Percentiles rank a stretch among this genome's conserved stretches.
These are phyloP conservation scores for Metschnikowia colocasiae DNA, from an alignment of 805 yeast genomes.

Conservation along the genomic window DNA sequence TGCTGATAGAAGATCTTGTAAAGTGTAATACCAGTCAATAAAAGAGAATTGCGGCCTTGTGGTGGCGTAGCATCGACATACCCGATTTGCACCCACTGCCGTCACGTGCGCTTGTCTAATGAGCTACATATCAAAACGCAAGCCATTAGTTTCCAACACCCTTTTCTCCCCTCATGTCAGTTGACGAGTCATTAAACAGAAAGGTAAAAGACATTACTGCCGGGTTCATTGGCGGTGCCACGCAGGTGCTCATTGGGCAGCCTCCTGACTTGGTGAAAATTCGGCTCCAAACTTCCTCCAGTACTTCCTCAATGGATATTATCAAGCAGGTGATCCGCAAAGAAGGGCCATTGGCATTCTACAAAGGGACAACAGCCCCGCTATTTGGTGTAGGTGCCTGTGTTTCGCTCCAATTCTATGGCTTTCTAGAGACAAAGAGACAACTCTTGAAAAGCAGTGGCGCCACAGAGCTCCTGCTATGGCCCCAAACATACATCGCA, in stretches of 20 bases:
- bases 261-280: slow-evolving; percentile 45
- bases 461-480: slow-evolving; percentile 37
- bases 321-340: slow-evolving; percentile 36
- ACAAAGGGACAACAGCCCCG: slow-evolving; percentile 45
- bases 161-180: slow-evolving; percentile 11
- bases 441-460: slow-evolving; percentile 39
- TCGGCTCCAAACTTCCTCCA: slow-evolving; percentile 37
- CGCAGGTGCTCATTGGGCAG: slow-evolving; percentile 46
- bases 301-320: slow-evolving; percentile 29
- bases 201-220: slow-evolving; percentile 42
- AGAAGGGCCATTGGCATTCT: slow-evolving; percentile 42
- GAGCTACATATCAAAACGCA: slow-evolving; percentile 3
- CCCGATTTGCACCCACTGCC: slow-evolving; percentile 13
- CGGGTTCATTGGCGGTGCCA: slow-evolving; percentile 46
- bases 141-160: neutral
- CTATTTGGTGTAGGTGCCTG: slow-evolving; percentile 49
- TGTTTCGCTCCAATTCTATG: slow-evolving; percentile 66
- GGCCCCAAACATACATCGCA: slow-evolving; percentile 56
- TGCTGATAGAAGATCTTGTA: neutral
- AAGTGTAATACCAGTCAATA: neutral
- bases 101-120: slow-evolving; percentile 22
- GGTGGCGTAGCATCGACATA: too few species aligned
- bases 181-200: slow-evolving; percentile 35
- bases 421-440: slow-evolving; percentile 66
- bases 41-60: neutral